Evolutionary conservation across 768 basidiomycete species (phyloP), one percentile per base, ranked within the genome.

Genomic region (Pisolithus albus): DNA sequence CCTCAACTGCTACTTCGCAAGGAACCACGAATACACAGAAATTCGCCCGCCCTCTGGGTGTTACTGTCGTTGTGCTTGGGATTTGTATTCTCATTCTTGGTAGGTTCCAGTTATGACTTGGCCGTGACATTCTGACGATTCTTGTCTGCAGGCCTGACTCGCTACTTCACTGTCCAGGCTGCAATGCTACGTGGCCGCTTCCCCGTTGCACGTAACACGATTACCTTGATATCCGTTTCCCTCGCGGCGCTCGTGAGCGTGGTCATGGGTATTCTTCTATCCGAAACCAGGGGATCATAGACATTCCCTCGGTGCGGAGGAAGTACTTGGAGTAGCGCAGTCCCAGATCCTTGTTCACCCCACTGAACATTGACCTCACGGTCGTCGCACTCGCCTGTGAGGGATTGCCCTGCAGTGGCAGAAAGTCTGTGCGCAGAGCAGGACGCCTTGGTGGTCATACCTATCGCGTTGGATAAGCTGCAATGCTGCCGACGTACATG

Each of bases 81-180:
- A 63, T 83, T 13, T 30, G 68, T 9, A 73, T 81, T 18, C 74
- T 83, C 21, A 37, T 67, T 3, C 62, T 80, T 30, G 81, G 81
- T 79, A 46, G 34, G 73, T 67, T n/a, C 16, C 24, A 16, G 23
- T 47, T 48, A 24, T 5, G n/a, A 40, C 28, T 23, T 5, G 43
- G 47, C 46, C 48, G 42, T 30, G n/a, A 16, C 7, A 24, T 23
- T 11, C 11, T 49, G 8, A 47, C 28, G 10, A 21, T 18, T 7
- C 16, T 19, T 49, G 11, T 39, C 13, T 37, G 15, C 47, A 83
- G 82, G 80, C 15, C 60, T 76, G 13, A 49, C 60, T 10, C 72
- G 82, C n/a, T 83, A 79, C 59, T 83, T 82, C 59, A 59, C 63
- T 1, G 70, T 81, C 4, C 82, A 83, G 58, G 59, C 62, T 0